phyloP scores from a whole-genome alignment of 441 rosid species.

The Pelargonium myrrhifolium region DNA sequence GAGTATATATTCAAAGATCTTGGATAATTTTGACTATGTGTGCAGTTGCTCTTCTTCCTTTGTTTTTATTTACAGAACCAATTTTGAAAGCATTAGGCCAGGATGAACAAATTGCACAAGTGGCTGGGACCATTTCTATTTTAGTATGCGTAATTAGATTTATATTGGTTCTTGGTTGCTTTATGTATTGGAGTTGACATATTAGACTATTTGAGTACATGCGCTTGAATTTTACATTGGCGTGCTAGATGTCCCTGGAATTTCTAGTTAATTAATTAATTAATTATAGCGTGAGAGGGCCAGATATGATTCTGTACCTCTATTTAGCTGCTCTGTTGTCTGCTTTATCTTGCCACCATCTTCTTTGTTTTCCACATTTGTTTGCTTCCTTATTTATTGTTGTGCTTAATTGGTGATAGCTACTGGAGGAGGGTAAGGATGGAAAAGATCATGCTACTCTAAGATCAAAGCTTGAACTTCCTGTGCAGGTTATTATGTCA shows the following conservation, averaged over 20 bases:
- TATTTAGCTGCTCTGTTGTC: not conserved
- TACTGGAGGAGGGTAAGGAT: conserved; percentile 85
- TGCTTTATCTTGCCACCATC: not conserved
- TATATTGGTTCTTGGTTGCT: not conserved
- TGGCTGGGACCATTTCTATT: conserved; percentile 6
- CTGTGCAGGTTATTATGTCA: conserved; percentile 66
- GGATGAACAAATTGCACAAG: conserved; percentile 7
- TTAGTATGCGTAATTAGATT: not conserved
- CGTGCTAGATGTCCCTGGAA: not conserved
- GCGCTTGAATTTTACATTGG: not conserved
- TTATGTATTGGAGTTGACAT: not conserved
- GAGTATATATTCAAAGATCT: conserved; percentile 14
- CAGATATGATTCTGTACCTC: not conserved
- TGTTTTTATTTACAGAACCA: conserved; percentile 2
- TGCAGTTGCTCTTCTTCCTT: conserved; percentile 1
- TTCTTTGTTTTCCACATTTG: not conserved
- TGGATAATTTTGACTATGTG: conserved; percentile 11
- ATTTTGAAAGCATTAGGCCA: conserved; percentile 12
- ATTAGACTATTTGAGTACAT: not conserved
- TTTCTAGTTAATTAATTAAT: too few species aligned
- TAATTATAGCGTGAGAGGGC: too few species aligned
- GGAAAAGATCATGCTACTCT: conserved; percentile 72
- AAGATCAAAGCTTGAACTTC: conserved; percentile 97
- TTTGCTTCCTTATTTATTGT: conserved; percentile 6
- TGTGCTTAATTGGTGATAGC: conserved; percentile 38